Conservation (phyloP, 805 yeast species). For the Yarrowia divulgata region DNA sequence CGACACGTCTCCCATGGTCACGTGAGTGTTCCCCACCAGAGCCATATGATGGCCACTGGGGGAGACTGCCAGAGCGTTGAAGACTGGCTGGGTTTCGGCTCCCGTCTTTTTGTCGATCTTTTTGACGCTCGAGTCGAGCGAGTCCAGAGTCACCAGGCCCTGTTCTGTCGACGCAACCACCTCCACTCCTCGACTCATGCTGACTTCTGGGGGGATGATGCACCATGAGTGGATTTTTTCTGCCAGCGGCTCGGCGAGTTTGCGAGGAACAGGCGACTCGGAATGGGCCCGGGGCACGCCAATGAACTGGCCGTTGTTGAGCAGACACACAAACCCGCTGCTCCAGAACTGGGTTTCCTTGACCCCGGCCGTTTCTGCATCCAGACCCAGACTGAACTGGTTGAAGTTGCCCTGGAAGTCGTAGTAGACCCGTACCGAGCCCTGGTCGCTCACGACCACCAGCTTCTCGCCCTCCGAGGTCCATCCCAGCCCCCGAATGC, state of each 20-base stretch:
- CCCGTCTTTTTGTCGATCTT: constrained; percentile 41
- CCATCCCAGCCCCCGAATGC: constrained; percentile 63
- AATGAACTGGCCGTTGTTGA: constrained; percentile 55
- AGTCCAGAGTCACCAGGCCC: constrained; percentile 41
- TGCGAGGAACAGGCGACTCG: constrained; percentile 15
- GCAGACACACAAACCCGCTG: constrained; percentile 56
- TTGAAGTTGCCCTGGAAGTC: constrained; percentile 74
- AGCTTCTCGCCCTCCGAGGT: constrained; percentile 58
- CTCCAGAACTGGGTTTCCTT: constrained; percentile 53
- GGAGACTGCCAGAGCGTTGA: constrained; percentile 52
- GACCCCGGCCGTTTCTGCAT: constrained; percentile 50
- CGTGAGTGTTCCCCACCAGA: constrained; percentile 47
- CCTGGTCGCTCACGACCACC: constrained; percentile 61
- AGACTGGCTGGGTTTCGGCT: constrained; percentile 13
- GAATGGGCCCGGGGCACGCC: constrained; percentile 48
- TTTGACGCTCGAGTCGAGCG: constrained; percentile 20
- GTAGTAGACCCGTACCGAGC: constrained; percentile 62
- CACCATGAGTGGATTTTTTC: constrained; percentile 47
- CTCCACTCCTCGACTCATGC: constrained; percentile 47
- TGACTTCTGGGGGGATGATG: constrained; percentile 46
- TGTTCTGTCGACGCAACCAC: constrained; percentile 46
- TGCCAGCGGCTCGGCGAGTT: neutral
- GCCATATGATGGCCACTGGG: constrained; percentile 67
- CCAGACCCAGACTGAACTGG: constrained; percentile 56
- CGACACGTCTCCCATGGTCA: constrained; percentile 32